phyloP scores from a whole-genome alignment of 108 stramenopile species.

The Hondaea fermentalgiana region DNA sequence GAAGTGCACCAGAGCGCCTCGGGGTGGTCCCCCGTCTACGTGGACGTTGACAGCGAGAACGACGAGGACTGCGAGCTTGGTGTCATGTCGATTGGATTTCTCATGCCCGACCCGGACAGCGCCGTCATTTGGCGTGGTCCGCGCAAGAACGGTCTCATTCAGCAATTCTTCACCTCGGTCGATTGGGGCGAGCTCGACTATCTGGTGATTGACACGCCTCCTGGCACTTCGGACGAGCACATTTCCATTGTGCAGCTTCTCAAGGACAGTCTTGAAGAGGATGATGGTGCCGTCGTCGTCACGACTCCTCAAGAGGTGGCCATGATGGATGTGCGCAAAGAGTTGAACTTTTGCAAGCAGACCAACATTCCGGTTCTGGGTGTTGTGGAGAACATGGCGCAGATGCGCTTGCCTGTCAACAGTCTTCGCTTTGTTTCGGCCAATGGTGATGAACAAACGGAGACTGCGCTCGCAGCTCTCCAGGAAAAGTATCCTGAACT shows the following conservation, averaged over 20 bases:
- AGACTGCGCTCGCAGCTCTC: constrained; percentile 49
- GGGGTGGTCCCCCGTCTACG: constrained; percentile 97
- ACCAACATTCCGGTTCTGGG: constrained; percentile 85
- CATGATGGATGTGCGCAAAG: constrained; percentile 96
- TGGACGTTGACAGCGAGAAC: constrained; percentile 36
- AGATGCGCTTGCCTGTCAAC: constrained; percentile 51
- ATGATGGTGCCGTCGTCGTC: constrained; percentile 64
- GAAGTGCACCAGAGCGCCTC: constrained; percentile 73
- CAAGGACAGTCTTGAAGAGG: constrained; percentile 51
- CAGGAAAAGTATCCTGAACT: constrained; percentile 66
- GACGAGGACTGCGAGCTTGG: constrained; percentile 50
- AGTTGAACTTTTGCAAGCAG: constrained; percentile 94
- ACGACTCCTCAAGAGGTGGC: constrained; percentile 96
- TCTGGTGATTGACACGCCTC: constrained; percentile 94
- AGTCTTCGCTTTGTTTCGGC: constrained; percentile 51
- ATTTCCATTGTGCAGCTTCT: constrained; percentile 94
- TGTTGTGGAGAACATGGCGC: constrained; percentile 95
- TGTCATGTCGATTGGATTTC: constrained; percentile 93
- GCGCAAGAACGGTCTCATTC: constrained; percentile 95
- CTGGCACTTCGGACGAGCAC: constrained; percentile 98
- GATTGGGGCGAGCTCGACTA: constrained; percentile 76
- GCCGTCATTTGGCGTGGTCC: constrained; percentile 99
- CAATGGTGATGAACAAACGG: constrained; percentile 45
- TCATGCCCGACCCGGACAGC: constrained; percentile 77
- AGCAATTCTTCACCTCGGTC: constrained; percentile 91